Percentiles rank a stretch among this genome's conserved stretches.
Evolutionary conservation across 208 protist genomes (phyloP).

Genomic region (Leishmania amazonensis): DNA sequence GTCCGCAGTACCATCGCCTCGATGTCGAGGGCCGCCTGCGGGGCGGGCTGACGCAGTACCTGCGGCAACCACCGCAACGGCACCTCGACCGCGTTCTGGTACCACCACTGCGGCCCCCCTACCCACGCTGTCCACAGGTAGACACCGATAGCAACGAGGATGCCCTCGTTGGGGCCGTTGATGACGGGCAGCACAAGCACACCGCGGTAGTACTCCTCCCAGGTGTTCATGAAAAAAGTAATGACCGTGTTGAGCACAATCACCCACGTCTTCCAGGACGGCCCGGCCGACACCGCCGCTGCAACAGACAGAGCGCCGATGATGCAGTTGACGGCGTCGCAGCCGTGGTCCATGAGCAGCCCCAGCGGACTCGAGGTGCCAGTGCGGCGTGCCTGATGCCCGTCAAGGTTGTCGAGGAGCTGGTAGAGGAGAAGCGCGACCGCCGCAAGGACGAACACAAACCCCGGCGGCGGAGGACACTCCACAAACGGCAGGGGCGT

Average conservation of each 20-base stretch:
- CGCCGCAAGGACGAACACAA: conserved; percentile 70
- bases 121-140: conserved; percentile 69
- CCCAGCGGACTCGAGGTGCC: conserved; percentile 92
- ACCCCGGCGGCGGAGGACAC: conserved; percentile 55
- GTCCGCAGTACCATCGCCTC: conserved; percentile 9
- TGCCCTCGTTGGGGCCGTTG: conserved; percentile 92
- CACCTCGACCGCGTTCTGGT: conserved; percentile 50
- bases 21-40: conserved; percentile 21
- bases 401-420: conserved; percentile 95
- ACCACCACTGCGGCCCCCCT: conserved; percentile 79
- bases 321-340: conserved; percentile 86
- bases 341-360: conserved; percentile 95
- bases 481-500: conserved; percentile 25
- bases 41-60: conserved; percentile 51
- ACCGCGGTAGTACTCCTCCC: conserved; percentile 91
- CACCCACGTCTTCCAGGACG: conserved; percentile 73
- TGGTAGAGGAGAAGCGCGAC: conserved; percentile 75
- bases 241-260: conserved; percentile 56
- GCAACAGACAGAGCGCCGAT: conserved; percentile 59
- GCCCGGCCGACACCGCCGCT: conserved; percentile 44
- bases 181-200: conserved; percentile 86
- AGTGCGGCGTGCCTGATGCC: conserved; percentile 92
- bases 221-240: conserved; percentile 85
- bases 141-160: conserved; percentile 59
- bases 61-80: conserved; percentile 44